A percentile compares a stretch with the other conserved stretches of the same genome.
Evolutionary conservation across 2,329 filamentous ascomycete species (phyloP).

Genomic region (Chalaropsis thielavioides): DNA sequence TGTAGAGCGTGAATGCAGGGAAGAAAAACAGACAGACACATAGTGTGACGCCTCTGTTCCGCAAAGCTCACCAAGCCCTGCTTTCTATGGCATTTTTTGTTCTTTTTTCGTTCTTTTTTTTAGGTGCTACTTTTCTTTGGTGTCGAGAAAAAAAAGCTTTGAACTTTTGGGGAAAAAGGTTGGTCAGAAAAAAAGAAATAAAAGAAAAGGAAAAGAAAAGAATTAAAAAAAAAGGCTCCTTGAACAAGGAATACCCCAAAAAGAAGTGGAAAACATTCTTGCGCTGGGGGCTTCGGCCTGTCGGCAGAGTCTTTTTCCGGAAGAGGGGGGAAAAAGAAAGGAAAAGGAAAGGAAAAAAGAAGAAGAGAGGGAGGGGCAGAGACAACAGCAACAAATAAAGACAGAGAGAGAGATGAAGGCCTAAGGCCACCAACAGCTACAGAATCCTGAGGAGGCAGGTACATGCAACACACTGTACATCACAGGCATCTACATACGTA

Average conservation of each 20-base stretch:
- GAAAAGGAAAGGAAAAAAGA: background rate
- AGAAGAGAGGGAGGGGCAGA: background rate
- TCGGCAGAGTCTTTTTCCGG: background rate
- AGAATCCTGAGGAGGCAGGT: no score
- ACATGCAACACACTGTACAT: no score
- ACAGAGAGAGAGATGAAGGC: background rate
- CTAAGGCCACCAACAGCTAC: background rate
- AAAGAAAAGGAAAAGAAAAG: background rate
- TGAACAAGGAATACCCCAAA: background rate
- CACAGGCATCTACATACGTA: no score
- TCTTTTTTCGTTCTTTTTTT: background rate
- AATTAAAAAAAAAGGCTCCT: background rate
- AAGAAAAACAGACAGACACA: background rate
- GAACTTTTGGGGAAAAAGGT: background rate
- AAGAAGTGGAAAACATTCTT: background rate
- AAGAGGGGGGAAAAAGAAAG: no score
- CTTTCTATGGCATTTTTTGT: background rate
- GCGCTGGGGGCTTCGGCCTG: background rate
- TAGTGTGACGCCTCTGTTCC: background rate
- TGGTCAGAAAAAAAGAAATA: background rate
- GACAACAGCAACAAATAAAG: background rate
- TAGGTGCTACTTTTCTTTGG: background rate
- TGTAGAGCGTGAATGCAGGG: no score
- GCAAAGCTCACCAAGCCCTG: background rate
- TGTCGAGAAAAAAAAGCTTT: background rate